Percentiles rank a stretch among this genome's conserved stretches.
Evolutionary conservation across 345 rosid species (phyloP).

Genomic region (Psidium guajava): DNA sequence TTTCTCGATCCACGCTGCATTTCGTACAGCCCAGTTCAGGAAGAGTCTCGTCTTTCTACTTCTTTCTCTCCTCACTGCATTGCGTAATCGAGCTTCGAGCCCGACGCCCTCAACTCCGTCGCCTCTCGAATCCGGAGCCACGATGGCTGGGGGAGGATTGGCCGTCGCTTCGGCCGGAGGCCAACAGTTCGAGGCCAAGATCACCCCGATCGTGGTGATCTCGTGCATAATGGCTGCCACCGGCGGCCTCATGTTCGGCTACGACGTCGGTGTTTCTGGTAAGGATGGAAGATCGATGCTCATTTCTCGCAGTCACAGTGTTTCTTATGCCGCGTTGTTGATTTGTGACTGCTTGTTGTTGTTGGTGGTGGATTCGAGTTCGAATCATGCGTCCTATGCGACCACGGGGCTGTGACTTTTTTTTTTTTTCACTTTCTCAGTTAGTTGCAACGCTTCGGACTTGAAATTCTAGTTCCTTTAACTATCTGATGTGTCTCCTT

Average conservation of each 20-base stretch:
- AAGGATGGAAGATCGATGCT: neutral
- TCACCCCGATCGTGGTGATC: slow-evolving; percentile 77
- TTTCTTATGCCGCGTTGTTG: neutral
- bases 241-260: slow-evolving; percentile 97
- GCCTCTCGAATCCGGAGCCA: neutral
- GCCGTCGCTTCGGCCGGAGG: slow-evolving; percentile 9
- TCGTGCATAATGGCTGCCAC: slow-evolving; percentile 96
- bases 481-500: neutral
- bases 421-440: neutral
- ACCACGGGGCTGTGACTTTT: neutral
- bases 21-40: neutral
- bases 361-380: neutral
- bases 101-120: neutral
- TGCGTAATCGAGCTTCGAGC: neutral
- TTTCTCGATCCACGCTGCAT: neutral
- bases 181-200: slow-evolving; percentile 77
- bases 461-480: neutral
- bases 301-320: neutral
- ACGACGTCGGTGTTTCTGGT: slow-evolving; percentile 93
- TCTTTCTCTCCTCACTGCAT: neutral
- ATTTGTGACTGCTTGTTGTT: neutral
- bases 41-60: neutral
- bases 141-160: slow-evolving; percentile 8
- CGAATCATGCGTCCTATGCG: neutral
- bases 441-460: neutral